Base-by-base conservation (phyloP, 1,139 yeast genomes). In the Suhomyces bolitotheri region DNA sequence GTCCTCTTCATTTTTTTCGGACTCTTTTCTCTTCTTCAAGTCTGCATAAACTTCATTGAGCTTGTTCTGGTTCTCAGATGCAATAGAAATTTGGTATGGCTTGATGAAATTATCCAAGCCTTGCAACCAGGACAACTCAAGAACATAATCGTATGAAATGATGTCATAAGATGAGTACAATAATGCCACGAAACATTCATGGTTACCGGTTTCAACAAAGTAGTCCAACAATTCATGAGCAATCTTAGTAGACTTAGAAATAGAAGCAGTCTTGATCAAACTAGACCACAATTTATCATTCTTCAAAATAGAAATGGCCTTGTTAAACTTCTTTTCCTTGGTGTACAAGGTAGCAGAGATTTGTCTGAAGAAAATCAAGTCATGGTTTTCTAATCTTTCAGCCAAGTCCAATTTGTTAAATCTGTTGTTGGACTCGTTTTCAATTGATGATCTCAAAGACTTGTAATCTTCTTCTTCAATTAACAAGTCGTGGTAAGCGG, bases 391-490 rank as follows among this genome's bases (percentile, higher is more conserved):
- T 49, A 92, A 78, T 62, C 97, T 80, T 56, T 82, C 83, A 38
- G 98, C 99, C 52, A 92, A 76, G 39, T 87, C 97, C 51, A 94
- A 71, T 39, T 94, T 87, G 62, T 92, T 96, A 64, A 82, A 92
- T 62, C 95, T 80, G 65, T 90, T 96, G 62, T 84, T 85, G 23
- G 88, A 75, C 50, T 70, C 76, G 41, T 65, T 69, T 46, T 90
- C 97, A 49, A 92, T 90, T 25, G 94, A 86, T 45, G 83, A 82
- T 51, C 84, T 80, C 58, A 92, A 74, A 11, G 96, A 82, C 66
- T 88, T 87, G 72, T 92, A 80, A 60, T 92, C 97, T 63, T 89
- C 95, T 65, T 92, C 98, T 69, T 92, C 99, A 46, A 92, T 89
- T 64, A 94, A 76, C 56, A 92, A 68, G 54, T 90, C 96, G 58